Conservation (phyloP, 768 basidiomycete genomes). For the Asterophora lycoperdoides region DNA sequence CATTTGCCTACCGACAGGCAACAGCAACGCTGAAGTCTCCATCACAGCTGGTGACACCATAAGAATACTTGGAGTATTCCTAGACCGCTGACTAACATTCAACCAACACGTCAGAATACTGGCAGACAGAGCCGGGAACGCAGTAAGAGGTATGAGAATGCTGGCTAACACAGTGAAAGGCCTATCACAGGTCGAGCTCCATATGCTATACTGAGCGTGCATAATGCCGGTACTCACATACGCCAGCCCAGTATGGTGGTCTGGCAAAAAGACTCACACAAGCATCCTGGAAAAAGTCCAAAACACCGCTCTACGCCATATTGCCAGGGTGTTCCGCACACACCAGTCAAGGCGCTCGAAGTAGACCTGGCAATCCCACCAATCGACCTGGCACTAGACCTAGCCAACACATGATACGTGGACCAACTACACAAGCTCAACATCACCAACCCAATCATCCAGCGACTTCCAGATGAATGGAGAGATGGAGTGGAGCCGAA, state of each 20-base stretch:
- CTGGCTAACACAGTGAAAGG: conserved; percentile 32
- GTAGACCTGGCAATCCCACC: conserved; percentile 31
- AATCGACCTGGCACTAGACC: conserved; percentile 15
- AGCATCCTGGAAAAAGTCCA: no score
- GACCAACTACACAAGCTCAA: conserved; percentile 24
- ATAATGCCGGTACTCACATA: conserved; percentile 31
- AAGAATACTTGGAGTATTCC: conserved; percentile 31
- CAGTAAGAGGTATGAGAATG: conserved; percentile 24
- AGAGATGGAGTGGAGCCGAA: conserved; percentile 4
- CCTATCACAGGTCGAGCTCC: conserved; percentile 24
- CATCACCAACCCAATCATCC: neutral
- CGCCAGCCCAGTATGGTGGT: no score
- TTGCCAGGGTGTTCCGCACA: conserved; percentile 30
- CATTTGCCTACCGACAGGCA: neutral
- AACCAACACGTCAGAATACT: conserved; percentile 25
- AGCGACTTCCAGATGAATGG: neutral
- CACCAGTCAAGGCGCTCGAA: conserved; percentile 26
- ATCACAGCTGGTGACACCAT: conserved; percentile 6
- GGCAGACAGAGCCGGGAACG: conserved; percentile 21
- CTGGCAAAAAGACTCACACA: no score
- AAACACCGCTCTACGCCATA: conserved; percentile 23
- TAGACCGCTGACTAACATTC: conserved; percentile 31
- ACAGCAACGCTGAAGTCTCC: neutral
- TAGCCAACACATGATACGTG: conserved; percentile 5
- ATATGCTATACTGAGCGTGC: conserved; percentile 25